Base-by-base conservation (phyloP, 352 stramenopile species). In the Globisporangium ultimum region DNA sequence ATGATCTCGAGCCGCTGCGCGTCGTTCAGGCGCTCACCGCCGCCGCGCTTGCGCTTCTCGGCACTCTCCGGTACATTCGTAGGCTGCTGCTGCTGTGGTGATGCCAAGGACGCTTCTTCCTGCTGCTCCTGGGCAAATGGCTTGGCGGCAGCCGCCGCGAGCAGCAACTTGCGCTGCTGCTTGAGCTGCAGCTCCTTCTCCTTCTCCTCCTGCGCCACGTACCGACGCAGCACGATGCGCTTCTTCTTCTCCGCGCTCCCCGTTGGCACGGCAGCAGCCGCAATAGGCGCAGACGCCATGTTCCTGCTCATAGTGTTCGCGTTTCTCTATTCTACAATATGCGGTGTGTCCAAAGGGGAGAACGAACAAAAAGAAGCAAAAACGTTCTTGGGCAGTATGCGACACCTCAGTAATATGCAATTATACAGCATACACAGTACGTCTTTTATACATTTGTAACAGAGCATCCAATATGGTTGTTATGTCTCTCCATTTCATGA, bases 1-100 rank as follows among this genome's bases (percentile, higher is more conserved):
- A 65, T 59, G 52, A 65, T 65, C 38, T 65, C 59, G 13, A 65
- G 59, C 5, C 59, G 59, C 28, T 65, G 59, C 22, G 43, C 51
- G 47, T 65, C 59, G 34, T 65, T 65, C 38, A 65, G 38, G 6
- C 59, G 59, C 18, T 59, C 53, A 12, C 59, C 51, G 1, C 51
- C 53, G 52, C 59, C 59, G 24, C 53, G 59, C 18, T 60, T 60
- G 45, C 59, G 59, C 14, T 60, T 65, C n/a, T 45, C 48, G 6
- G 41, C 41, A 41, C 53, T 58, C 40, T 18, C 40, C 3, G 12
- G 28, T 5, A 10, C 28, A 36, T 10, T 36, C 28, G 7, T 10
- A 32, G 24, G 24, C 24, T 32, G 24, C 28, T 6, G 28, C 28
- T 10, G 28, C 8, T 36, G 28, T 6, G 28, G 28, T 11, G 28